Evolutionary conservation across 331 rosid species (phyloP).

Genomic region (Quercus phellos): DNA sequence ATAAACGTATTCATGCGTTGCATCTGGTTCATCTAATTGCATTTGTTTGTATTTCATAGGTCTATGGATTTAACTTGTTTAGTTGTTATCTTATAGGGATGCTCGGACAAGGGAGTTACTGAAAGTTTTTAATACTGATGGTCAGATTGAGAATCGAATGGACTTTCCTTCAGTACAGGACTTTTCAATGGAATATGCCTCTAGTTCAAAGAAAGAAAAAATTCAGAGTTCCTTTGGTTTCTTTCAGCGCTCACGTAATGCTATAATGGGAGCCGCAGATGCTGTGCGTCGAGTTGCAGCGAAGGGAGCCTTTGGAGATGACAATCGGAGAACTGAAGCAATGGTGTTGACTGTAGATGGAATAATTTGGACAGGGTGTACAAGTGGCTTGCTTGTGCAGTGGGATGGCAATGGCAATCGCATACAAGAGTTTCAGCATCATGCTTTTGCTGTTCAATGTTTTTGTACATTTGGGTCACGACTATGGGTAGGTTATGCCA

Average conservation of each 20-base stretch:
- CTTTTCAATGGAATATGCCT: slow-evolving; percentile 50
- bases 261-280: slow-evolving; percentile 95
- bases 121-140: slow-evolving; percentile 82
- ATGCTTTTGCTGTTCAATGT: slow-evolving; percentile 74
- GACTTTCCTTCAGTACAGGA: slow-evolving; percentile 67
- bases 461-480: slow-evolving; percentile 72
- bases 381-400: slow-evolving; percentile 84
- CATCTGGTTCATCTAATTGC: neutral
- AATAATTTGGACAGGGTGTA: slow-evolving; percentile 86
- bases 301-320: slow-evolving; percentile 91
- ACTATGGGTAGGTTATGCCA: slow-evolving; percentile 87
- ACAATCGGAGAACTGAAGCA: slow-evolving; percentile 85
- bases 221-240: slow-evolving; percentile 77
- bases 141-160: slow-evolving; percentile 75
- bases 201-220: slow-evolving; percentile 67
- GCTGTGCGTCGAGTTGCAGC: slow-evolving; percentile 96
- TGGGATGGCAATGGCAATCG: slow-evolving; percentile 95
- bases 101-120: slow-evolving; percentile 84
- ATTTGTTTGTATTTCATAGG: neutral
- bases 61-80: slow-evolving; percentile 17
- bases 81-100: slow-evolving; percentile 67
- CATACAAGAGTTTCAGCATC: slow-evolving; percentile 67
- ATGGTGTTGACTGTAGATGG: slow-evolving; percentile 66
- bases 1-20: neutral
- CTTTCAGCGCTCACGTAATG: slow-evolving; percentile 96